Percentiles rank a stretch among this genome's conserved stretches.
phyloP scores from a whole-genome alignment of 2,329 filamentous ascomycete species.

The Pseudocercospora ulei region DNA sequence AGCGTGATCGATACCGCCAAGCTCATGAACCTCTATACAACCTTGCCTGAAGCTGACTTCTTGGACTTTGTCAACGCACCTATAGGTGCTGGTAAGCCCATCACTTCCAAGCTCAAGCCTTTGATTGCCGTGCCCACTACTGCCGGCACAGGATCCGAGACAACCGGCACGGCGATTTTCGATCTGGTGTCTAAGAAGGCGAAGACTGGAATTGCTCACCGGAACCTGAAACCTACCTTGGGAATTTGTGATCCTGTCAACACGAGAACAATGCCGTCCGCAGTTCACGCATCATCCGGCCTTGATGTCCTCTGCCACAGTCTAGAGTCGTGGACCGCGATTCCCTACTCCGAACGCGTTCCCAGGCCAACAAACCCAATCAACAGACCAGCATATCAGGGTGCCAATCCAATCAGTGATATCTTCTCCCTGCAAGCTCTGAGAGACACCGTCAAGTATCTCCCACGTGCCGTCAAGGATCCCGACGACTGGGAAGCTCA shows the following conservation, averaged over 20 bases:
- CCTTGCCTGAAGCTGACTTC: slow-evolving; percentile 85
- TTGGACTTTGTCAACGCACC: slow-evolving; percentile 97
- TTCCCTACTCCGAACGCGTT: slow-evolving; percentile 77
- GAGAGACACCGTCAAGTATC: slow-evolving; percentile 75
- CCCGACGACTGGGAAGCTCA: slow-evolving; percentile 90
- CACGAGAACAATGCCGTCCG: slow-evolving; percentile 88
- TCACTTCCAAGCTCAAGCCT: slow-evolving; percentile 60
- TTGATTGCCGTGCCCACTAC: slow-evolving; percentile 78
- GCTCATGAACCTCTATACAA: slow-evolving; percentile 92
- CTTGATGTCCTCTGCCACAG: slow-evolving; percentile 92
- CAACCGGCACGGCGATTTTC: slow-evolving; percentile 95
- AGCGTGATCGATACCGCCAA: slow-evolving; percentile 98
- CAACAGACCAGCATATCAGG: slow-evolving; percentile 85
- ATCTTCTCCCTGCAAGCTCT: slow-evolving; percentile 89
- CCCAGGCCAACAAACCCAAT: slow-evolving; percentile 84
- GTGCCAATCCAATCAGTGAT: slow-evolving; percentile 93
- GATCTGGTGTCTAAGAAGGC: slow-evolving; percentile 80
- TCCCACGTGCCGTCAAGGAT: slow-evolving; percentile 75
- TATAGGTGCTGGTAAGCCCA: slow-evolving; percentile 70
- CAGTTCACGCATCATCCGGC: slow-evolving; percentile 83
- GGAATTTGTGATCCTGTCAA: slow-evolving; percentile 82
- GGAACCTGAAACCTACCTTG: slow-evolving; percentile 87
- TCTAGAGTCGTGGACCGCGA: slow-evolving; percentile 94
- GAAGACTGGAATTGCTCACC: slow-evolving; percentile 92
- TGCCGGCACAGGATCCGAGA: slow-evolving; percentile 82